Evolutionary conservation across 2,329 filamentous ascomycete genomes (phyloP).

Genomic region (Phialophora tarda): DNA sequence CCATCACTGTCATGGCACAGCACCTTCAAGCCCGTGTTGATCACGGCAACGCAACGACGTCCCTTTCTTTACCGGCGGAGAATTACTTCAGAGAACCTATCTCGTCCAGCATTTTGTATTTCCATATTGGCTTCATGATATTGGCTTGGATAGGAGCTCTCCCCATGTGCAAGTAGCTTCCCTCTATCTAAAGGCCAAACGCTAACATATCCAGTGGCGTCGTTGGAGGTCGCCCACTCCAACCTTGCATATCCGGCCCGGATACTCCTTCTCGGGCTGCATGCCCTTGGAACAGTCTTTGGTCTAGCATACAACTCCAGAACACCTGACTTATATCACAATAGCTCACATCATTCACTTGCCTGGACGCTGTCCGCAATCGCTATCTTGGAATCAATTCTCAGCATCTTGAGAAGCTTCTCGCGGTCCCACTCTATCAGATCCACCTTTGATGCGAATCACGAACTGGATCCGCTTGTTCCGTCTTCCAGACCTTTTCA

Average conservation of each 20-base stretch:
- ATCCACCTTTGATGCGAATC: slow-evolving; percentile 41
- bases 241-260: slow-evolving; percentile 61
- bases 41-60: no score
- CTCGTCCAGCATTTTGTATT: no score
- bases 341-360: slow-evolving; percentile 85
- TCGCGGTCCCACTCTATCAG: slow-evolving; percentile 59
- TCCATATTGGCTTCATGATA: no score
- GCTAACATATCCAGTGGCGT: not conserved
- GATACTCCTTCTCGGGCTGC: slow-evolving; percentile 67
- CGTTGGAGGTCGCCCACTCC: slow-evolving; percentile 4
- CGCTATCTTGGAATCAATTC: slow-evolving; percentile 69
- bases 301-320: slow-evolving; percentile 75
- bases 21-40: no score
- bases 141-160: no score
- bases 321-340: slow-evolving; percentile 83
- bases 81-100: no score
- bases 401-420: slow-evolving; percentile 65
- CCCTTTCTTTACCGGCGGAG: no score
- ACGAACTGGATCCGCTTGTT: slow-evolving; percentile 63
- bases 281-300: slow-evolving; percentile 68
- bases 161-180: no score
- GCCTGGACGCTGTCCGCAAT: slow-evolving; percentile 83
- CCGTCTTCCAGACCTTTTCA: slow-evolving; percentile 58
- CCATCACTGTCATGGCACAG: no score
- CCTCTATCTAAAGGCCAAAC: no score